These are phyloP conservation scores for Saccharomycopsis crataegensis DNA, from an alignment of 1,139 yeast genomes.

Conservation along the genomic window DNA sequence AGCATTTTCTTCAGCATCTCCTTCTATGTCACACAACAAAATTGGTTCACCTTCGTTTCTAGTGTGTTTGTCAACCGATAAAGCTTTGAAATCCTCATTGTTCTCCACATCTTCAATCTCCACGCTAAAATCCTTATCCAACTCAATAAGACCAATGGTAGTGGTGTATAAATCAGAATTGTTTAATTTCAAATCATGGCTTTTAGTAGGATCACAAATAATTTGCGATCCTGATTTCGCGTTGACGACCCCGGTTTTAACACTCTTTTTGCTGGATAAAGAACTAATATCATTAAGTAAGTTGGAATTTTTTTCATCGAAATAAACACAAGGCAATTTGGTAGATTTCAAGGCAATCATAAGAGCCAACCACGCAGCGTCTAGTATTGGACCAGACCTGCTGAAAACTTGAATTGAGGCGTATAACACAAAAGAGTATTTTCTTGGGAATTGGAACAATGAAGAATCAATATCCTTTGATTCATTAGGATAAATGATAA, in stretches of 20 bases:
- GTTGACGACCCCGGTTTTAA: conserved; percentile 23
- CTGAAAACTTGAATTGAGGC: conserved; percentile 76
- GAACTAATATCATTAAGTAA: conserved; percentile 26
- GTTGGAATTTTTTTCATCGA: conserved; percentile 45
- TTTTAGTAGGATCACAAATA: conserved; percentile 35
- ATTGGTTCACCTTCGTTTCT: conserved; percentile 27
- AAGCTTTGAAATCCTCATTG: conserved; percentile 22
- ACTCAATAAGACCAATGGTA: conserved; percentile 55
- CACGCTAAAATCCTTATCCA: conserved; percentile 29
- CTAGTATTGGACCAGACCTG: conserved; percentile 75
- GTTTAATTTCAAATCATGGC: conserved; percentile 32
- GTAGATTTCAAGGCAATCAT: conserved; percentile 55
- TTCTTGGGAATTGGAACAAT: conserved; percentile 33
- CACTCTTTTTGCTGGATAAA: conserved; percentile 19
- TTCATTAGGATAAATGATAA: conserved; percentile 37
- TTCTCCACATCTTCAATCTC: conserved; percentile 28
- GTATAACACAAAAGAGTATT: conserved; percentile 57
- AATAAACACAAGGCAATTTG: conserved; percentile 58
- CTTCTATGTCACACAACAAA: conserved; percentile 64
- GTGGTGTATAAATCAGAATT: conserved; percentile 41
- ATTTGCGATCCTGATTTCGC: conserved; percentile 26
- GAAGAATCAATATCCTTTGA: conserved; percentile 26
- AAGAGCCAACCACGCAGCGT: conserved; percentile 66
- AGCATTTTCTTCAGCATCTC: conserved; percentile 63
- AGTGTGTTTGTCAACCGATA: conserved; percentile 26